These are phyloP conservation scores for Colletotrichum destructivum DNA, from an alignment of 2,329 filamentous ascomycete species.

Conservation along the genomic window DNA sequence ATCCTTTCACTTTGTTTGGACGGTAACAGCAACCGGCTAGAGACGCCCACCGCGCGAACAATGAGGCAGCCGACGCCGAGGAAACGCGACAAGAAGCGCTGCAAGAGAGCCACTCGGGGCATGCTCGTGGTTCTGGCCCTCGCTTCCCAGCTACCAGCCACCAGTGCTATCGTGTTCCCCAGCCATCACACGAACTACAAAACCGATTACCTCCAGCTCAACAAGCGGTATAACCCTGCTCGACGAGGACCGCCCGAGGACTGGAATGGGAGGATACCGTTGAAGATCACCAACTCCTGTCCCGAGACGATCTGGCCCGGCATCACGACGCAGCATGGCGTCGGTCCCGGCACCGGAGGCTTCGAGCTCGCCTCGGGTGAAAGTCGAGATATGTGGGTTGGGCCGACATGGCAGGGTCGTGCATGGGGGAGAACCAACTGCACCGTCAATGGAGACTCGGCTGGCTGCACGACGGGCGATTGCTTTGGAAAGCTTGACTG, in stretches of 20 bases:
- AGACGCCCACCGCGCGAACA: constrained; percentile 1
- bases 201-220: constrained; percentile 47
- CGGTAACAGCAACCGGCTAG: not conserved
- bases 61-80: constrained; percentile 31
- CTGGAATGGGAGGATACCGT: constrained; percentile 63
- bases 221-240: constrained; percentile 46
- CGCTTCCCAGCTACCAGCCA: constrained; percentile 20
- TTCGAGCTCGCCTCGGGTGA: constrained; percentile 76
- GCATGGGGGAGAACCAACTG: constrained; percentile 90
- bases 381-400: constrained; percentile 75
- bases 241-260: constrained; percentile 52
- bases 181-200: constrained; percentile 28
- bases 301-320: constrained; percentile 82
- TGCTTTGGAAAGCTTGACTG: constrained; percentile 81
- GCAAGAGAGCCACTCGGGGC: constrained; percentile 6
- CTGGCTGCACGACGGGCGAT: constrained; percentile 82
- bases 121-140: constrained; percentile 21
- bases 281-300: constrained; percentile 82
- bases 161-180: constrained; percentile 32
- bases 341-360: constrained; percentile 76
- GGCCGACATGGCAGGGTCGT: constrained; percentile 83
- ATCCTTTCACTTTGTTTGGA: constrained; percentile 2
- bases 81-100: constrained; percentile 17
- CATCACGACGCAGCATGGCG: constrained; percentile 80
- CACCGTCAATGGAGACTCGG: constrained; percentile 78